Conservation (phyloP, 1,284 basidiomycete genomes). For the Apiotrichum montevideense region DNA sequence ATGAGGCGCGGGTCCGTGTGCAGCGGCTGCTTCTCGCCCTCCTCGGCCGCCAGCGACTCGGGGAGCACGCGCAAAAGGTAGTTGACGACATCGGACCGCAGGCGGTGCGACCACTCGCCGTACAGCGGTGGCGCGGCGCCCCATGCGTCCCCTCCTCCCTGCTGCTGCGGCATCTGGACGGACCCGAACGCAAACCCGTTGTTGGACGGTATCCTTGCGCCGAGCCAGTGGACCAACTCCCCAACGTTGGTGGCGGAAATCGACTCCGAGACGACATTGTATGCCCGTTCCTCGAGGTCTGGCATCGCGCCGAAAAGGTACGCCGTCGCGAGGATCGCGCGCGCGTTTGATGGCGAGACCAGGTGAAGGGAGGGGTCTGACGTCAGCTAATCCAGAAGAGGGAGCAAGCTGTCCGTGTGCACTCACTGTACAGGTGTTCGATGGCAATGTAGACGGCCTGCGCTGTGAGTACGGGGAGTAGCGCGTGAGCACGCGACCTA, state of each 20-base stretch:
- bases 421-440: slow-evolving; percentile 41
- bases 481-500: slow-evolving; percentile 41
- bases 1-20: slow-evolving; percentile 25
- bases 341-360: slow-evolving; percentile 67
- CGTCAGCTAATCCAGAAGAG: not conserved
- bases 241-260: slow-evolving; percentile 65
- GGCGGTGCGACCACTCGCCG: slow-evolving; percentile 32
- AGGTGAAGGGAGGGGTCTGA: slow-evolving; percentile 27
- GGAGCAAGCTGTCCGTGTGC: not conserved
- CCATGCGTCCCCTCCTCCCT: not conserved
- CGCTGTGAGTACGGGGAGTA: not conserved
- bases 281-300: slow-evolving; percentile 70
- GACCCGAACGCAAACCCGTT: slow-evolving; percentile 10
- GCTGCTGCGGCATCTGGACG: not conserved
- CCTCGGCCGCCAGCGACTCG: slow-evolving; percentile 45
- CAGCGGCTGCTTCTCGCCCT: not conserved
- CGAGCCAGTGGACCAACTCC: slow-evolving; percentile 69
- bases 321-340: slow-evolving; percentile 71
- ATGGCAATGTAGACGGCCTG: slow-evolving; percentile 41
- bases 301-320: slow-evolving; percentile 78
- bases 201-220: slow-evolving; percentile 8
- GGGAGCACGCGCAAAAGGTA: slow-evolving; percentile 70
- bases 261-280: slow-evolving; percentile 64
- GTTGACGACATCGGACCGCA: slow-evolving; percentile 28
- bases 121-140: slow-evolving; percentile 19